These are phyloP conservation scores for Pyrus betulifolia DNA, from an alignment of 306 rosid genomes.

Conservation along the genomic window DNA sequence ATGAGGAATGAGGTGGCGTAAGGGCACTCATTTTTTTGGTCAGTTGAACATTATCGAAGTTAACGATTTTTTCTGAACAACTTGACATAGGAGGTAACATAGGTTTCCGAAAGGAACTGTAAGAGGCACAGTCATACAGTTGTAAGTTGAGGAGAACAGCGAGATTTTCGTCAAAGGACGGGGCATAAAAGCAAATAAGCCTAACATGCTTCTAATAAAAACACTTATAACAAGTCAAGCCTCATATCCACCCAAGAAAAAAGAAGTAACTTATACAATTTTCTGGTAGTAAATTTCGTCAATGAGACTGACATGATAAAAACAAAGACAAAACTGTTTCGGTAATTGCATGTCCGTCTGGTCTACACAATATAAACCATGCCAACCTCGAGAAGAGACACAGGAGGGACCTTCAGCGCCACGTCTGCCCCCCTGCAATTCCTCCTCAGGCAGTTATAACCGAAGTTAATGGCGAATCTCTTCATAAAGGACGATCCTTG, in stretches of 20 bases:
- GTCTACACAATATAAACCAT: constrained; percentile 83
- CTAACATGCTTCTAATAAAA: no score
- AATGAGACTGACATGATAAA: not conserved
- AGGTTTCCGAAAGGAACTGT: no score
- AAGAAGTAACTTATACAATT: not conserved
- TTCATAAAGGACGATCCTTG: constrained; percentile 72
- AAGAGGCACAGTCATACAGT: no score
- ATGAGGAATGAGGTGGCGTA: no score
- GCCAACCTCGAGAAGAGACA: constrained; percentile 90
- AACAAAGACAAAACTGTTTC: not conserved
- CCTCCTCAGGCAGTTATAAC: constrained; percentile 75
- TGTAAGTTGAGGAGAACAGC: no score
- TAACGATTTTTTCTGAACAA: no score
- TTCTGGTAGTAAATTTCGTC: not conserved
- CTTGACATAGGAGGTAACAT: no score
- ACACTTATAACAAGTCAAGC: not conserved
- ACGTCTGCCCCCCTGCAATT: constrained; percentile 90
- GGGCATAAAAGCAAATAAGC: no score
- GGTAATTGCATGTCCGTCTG: constrained; percentile 31
- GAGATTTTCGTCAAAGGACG: no score
- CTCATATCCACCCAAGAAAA: not conserved
- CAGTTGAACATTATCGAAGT: no score
- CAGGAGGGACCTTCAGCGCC: constrained; percentile 89
- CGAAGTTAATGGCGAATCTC: constrained; percentile 73
- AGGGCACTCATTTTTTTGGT: no score